A percentile compares a stretch with the other conserved stretches of the same genome.
phyloP scores from a whole-genome alignment of 805 yeast species.

The Kregervanrija fluxuum region DNA sequence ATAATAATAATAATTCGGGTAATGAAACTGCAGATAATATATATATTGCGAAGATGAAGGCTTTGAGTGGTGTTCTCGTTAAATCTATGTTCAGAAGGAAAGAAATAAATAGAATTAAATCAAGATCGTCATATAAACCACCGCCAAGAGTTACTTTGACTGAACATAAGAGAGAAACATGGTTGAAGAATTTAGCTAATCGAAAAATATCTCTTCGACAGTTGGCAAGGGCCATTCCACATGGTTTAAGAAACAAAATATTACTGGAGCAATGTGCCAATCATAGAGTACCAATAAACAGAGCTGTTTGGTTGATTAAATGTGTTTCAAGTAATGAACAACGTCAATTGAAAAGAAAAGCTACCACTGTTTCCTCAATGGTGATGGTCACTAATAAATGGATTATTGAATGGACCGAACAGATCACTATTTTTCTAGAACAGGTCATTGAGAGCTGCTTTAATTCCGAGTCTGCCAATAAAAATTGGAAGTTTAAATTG shows the following conservation, averaged over 20 bases:
- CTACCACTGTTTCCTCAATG: conserved; percentile 9
- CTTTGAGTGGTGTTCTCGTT: conserved; percentile 43
- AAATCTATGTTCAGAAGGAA: conserved; percentile 42
- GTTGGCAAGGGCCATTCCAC: conserved; percentile 78
- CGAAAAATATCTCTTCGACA: conserved; percentile 56
- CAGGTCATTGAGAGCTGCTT: conserved; percentile 39
- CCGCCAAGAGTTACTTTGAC: conserved; percentile 90
- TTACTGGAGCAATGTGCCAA: conserved; percentile 66
- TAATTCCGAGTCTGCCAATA: conserved; percentile 14
- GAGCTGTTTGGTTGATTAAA: conserved; percentile 88
- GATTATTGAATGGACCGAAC: conserved; percentile 88
- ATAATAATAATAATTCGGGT: not conserved
- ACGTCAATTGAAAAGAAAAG: conserved; percentile 46
- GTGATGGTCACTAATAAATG: conserved; percentile 49
- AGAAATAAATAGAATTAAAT: conserved; percentile 35
- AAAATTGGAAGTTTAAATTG: conserved; percentile 42
- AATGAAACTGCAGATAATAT: conserved; percentile 8
- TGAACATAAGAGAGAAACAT: conserved; percentile 73
- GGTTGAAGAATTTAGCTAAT: conserved; percentile 78
- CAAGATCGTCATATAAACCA: conserved; percentile 57
- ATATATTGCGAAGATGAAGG: conserved; percentile 23
- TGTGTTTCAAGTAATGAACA: conserved; percentile 81
- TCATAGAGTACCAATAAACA: conserved; percentile 61
- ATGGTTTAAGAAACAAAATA: conserved; percentile 71
- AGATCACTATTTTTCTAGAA: conserved; percentile 55